phyloP scores from a whole-genome alignment of 192 early-diverging fungal species.

The Coemansia sp. region DNA sequence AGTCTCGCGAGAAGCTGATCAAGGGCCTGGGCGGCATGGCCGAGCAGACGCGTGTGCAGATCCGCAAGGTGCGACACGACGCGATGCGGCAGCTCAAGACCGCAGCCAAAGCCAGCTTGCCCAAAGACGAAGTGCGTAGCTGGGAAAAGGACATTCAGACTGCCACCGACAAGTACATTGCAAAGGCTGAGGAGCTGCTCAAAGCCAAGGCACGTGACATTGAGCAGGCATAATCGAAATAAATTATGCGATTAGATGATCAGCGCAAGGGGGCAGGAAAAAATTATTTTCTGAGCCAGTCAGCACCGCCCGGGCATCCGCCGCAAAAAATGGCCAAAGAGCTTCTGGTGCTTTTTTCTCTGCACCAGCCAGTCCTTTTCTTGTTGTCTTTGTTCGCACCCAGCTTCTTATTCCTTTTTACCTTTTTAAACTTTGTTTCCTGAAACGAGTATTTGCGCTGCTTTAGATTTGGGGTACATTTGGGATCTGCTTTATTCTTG shows the following conservation, averaged over 20 bases:
- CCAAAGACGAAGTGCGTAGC: conserved; percentile 58
- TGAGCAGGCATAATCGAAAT: conserved; percentile 20
- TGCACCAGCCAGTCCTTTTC: conserved; percentile 2
- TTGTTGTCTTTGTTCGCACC: conserved; percentile 1
- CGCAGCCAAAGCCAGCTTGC: conserved; percentile 55
- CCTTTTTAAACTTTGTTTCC: neutral
- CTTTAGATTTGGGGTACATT: neutral
- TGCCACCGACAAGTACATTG: conserved; percentile 63
- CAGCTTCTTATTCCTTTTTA: neutral
- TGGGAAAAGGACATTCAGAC: conserved; percentile 68
- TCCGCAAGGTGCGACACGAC: conserved; percentile 69
- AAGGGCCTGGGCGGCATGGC: conserved; percentile 62
- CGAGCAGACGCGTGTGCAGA: conserved; percentile 66
- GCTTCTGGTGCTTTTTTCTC: conserved; percentile 6
- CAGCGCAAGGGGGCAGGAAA: conserved; percentile 10
- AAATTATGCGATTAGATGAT: conserved; percentile 10
- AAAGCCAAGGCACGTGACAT: conserved; percentile 73
- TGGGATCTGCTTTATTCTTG: conserved; percentile 1
- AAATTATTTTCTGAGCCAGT: conserved; percentile 16
- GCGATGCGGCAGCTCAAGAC: conserved; percentile 75
- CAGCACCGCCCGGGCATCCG: neutral
- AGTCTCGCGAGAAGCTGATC: conserved; percentile 69
- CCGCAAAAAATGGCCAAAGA: neutral
- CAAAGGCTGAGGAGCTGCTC: conserved; percentile 63
- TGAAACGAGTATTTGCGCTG: conserved; percentile 1